These are phyloP conservation scores for Termitomyces bulborhizus DNA, from an alignment of 768 basidiomycete species.

Conservation along the genomic window DNA sequence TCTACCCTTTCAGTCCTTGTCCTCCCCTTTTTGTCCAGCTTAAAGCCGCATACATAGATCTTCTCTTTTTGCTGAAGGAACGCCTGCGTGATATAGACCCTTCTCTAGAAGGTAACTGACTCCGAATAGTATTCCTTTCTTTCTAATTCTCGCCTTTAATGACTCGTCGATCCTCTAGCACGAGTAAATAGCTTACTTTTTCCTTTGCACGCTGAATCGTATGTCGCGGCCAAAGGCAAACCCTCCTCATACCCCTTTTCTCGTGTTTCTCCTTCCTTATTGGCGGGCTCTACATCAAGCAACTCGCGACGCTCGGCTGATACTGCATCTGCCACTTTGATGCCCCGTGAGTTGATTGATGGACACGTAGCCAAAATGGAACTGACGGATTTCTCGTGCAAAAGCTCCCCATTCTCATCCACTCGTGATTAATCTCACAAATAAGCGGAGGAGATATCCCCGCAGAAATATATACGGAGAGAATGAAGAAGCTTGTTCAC, in stretches of 20 bases:
- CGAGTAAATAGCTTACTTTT: slow-evolving; percentile 27
- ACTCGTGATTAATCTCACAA: neutral
- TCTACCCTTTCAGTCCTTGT: slow-evolving; percentile 43
- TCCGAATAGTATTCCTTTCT: slow-evolving; percentile 1
- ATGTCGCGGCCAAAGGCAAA: slow-evolving; percentile 16
- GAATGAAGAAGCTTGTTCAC: slow-evolving; percentile 12
- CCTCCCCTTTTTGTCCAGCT: slow-evolving; percentile 28
- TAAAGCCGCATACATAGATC: slow-evolving; percentile 44
- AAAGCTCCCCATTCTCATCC: slow-evolving; percentile 33
- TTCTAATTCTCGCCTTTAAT: neutral
- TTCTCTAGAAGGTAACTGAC: slow-evolving; percentile 26
- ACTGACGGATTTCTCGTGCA: slow-evolving; percentile 7
- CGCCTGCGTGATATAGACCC: slow-evolving; percentile 26
- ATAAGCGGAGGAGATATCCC: neutral
- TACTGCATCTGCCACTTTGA: slow-evolving; percentile 13
- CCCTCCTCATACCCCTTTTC: neutral
- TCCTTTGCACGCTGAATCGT: slow-evolving; percentile 26
- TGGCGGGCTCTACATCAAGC: neutral
- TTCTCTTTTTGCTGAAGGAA: slow-evolving; percentile 35
- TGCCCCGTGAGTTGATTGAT: slow-evolving; percentile 30
- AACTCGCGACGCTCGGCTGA: slow-evolving; percentile 9
- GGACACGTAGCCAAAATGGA: neutral
- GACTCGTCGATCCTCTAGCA: slow-evolving; percentile 15
- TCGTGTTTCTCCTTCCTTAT: neutral
- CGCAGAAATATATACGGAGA: slow-evolving; percentile 12